phyloP scores from a whole-genome alignment of 1,139 yeast species.

The Pneumocystis jirovecii region DNA sequence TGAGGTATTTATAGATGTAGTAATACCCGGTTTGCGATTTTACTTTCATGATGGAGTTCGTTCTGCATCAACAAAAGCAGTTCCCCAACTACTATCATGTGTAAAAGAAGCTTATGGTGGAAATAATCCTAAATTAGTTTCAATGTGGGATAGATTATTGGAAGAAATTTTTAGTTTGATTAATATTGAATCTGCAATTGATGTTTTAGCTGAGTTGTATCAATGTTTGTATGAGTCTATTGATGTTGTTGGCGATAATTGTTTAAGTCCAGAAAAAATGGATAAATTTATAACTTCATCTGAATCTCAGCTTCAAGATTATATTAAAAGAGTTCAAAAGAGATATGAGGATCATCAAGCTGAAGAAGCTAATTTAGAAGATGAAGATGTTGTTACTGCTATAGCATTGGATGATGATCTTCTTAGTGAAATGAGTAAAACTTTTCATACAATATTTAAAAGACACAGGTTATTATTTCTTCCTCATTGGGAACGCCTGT shows the following conservation, averaged over 20 bases:
- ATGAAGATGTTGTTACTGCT: conserved; percentile 48
- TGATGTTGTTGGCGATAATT: conserved; percentile 47
- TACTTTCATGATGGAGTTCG: conserved; percentile 91
- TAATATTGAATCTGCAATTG: conserved; percentile 69
- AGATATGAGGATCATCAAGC: conserved; percentile 57
- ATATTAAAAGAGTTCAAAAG: conserved; percentile 53
- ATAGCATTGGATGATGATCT: conserved; percentile 70
- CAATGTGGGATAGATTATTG: conserved; percentile 59
- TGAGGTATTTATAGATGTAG: conserved; percentile 63
- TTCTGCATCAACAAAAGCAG: conserved; percentile 70
- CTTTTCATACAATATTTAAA: conserved; percentile 60
- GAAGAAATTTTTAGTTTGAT: conserved; percentile 55
- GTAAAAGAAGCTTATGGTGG: conserved; percentile 42
- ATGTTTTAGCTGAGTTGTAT: conserved; percentile 64
- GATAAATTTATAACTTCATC: conserved; percentile 45
- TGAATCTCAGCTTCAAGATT: conserved; percentile 47
- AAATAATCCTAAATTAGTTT: conserved; percentile 36
- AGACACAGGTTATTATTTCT: conserved; percentile 44
- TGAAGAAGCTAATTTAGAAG: conserved; percentile 40
- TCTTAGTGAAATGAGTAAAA: conserved; percentile 63
- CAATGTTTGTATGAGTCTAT: conserved; percentile 56
- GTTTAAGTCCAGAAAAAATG: conserved; percentile 44
- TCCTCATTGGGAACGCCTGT: conserved; percentile 41
- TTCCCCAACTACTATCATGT: conserved; percentile 62
- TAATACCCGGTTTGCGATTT: conserved; percentile 77